These are phyloP conservation scores for Myxozyma sirexii DNA, from an alignment of 805 yeast species.

Conservation along the genomic window DNA sequence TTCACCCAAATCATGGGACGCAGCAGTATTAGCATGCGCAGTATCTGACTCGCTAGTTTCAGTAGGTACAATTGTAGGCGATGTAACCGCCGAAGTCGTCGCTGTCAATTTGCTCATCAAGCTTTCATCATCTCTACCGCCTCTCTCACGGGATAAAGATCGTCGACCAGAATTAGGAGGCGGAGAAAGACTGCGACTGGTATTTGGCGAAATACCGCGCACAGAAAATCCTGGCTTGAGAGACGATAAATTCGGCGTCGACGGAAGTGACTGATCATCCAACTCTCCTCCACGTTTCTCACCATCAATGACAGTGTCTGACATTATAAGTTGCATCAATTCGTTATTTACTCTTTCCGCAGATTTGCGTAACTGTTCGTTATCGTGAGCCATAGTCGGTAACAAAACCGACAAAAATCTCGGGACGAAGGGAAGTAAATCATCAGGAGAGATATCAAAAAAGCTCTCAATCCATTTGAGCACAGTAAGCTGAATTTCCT, in stretches of 20 bases:
- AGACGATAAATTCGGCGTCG: conserved; percentile 16
- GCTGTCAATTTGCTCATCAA: conserved; percentile 13
- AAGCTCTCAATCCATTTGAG: conserved; percentile 80
- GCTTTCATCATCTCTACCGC: conserved; percentile 21
- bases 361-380: conserved; percentile 53
- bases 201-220: conserved; percentile 13
- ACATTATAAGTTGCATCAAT: conserved; percentile 56
- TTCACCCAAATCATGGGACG: conserved; percentile 5
- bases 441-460: conserved; percentile 70
- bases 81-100: conserved; percentile 35
- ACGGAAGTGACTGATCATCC: conserved; percentile 6
- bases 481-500: conserved; percentile 76
- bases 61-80: conserved; percentile 15
- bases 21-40: neutral
- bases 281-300: neutral
- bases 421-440: conserved; percentile 73
- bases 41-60: conserved; percentile 29
- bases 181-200: conserved; percentile 25
- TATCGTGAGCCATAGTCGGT: conserved; percentile 59
- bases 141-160: conserved; percentile 21
- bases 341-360: conserved; percentile 61
- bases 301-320: conserved; percentile 36
- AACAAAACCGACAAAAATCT: conserved; percentile 71
- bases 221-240: conserved; percentile 14
- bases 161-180: conserved; percentile 11